Base-by-base conservation (phyloP, 139 green algal genomes). In the Coelastrella sp. region DNA sequence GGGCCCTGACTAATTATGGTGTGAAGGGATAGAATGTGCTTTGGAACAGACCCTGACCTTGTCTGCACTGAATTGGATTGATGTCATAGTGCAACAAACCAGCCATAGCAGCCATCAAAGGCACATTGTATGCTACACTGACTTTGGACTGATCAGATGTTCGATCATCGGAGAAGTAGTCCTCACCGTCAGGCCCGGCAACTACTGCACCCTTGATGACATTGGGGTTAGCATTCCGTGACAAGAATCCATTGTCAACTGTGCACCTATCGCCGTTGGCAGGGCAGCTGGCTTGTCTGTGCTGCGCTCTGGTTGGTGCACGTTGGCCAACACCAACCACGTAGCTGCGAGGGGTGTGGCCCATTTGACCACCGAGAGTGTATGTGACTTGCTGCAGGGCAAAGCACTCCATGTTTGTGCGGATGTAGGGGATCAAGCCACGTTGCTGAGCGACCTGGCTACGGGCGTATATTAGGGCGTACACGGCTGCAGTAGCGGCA, bases 191-290 rank as follows among this genome's bases (percentile, higher is more conserved):
- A 30, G 87, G 86, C 0, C 90, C 93, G 38, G 91, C 90, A 25
- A 96, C 88, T 37, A 96, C 84, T 2, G 92, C 93, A 11, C 93
- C 93, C 2, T 59, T 78, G n/a, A 95, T 83, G 5, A 85, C 59
- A 79, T 93, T 73, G 19, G 87, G 74, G 51, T 96, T 94, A 60
- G 71, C 19, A 5, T 37, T 40, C 8, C 11, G 17, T 21, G 19
- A 32, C 2, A 60, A 25, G 48, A 81, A 35, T 1, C 51, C 43
- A 19, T 64, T 30, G 11, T 17, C 48, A 2, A 86, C 48, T 19
- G 19, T 57, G 25, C 81, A 79, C 19, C 7, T 30, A 6, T 25
- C 6, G 30, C 3, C 5, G 35, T 40, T 45, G 15, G 72, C 30
- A 25, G 43, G 43, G 90, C 92, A 95, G 63, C 86, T 90, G 0